Percentiles rank a stretch among this genome's conserved stretches.
These are phyloP conservation scores for Colletotrichum godetiae DNA, from an alignment of 2,329 filamentous ascomycete genomes.

Conservation along the genomic window DNA sequence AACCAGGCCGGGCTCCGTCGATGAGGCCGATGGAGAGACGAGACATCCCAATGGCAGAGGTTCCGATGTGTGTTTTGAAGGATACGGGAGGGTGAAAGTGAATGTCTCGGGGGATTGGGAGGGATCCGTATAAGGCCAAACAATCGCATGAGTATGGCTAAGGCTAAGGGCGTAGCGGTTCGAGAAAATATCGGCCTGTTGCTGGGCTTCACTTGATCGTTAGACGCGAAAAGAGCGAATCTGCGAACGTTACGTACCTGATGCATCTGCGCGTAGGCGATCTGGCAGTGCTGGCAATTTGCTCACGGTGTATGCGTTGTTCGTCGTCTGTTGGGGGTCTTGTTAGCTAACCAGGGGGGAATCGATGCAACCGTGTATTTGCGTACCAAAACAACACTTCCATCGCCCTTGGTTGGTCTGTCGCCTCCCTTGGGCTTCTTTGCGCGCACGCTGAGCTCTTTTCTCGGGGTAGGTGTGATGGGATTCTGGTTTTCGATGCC, in stretches of 20 bases:
- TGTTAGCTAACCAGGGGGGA: slow-evolving; percentile 18
- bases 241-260: slow-evolving; percentile 64
- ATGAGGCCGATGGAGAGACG: slow-evolving; percentile 80
- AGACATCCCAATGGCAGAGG: slow-evolving; percentile 85
- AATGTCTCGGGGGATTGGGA: slow-evolving; percentile 80
- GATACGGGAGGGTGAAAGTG: slow-evolving; percentile 81
- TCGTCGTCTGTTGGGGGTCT: slow-evolving; percentile 73
- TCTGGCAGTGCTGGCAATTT: slow-evolving; percentile 87
- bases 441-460: slow-evolving; percentile 68
- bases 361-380: slow-evolving; percentile 15
- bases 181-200: slow-evolving; percentile 74
- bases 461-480: slow-evolving; percentile 49
- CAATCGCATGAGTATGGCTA: slow-evolving; percentile 83
- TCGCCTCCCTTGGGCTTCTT: slow-evolving; percentile 74
- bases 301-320: slow-evolving; percentile 85
- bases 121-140: slow-evolving; percentile 88
- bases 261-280: slow-evolving; percentile 74
- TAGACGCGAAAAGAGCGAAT: slow-evolving; percentile 36
- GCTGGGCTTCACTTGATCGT: slow-evolving; percentile 59
- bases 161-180: slow-evolving; percentile 82
- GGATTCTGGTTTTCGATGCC: slow-evolving; percentile 55
- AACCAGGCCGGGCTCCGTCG: slow-evolving; percentile 86
- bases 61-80: slow-evolving; percentile 73
- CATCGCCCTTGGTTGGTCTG: slow-evolving; percentile 74
- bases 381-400: slow-evolving; percentile 73